These are phyloP conservation scores for Blastobotrys mokoenaii DNA, from an alignment of 805 yeast species.

Conservation along the genomic window DNA sequence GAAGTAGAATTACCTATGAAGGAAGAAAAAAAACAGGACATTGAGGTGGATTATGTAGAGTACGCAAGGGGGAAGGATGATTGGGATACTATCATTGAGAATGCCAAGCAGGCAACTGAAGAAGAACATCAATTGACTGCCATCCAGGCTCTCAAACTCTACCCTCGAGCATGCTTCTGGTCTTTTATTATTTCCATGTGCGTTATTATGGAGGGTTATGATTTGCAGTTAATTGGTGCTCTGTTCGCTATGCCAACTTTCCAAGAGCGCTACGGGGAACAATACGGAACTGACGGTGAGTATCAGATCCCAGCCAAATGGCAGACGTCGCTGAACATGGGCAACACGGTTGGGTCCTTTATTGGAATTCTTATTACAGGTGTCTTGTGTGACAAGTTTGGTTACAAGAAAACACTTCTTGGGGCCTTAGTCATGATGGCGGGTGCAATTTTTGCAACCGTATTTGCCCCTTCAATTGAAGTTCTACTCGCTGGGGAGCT, in stretches of 20 bases:
- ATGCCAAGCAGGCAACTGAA: neutral
- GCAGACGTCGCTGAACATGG: constrained; percentile 18
- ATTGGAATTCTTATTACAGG: constrained; percentile 41
- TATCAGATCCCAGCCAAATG: constrained; percentile 16
- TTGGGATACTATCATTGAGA: neutral
- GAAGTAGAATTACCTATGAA: neutral
- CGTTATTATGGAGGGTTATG: constrained; percentile 44
- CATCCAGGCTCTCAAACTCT: constrained; percentile 13
- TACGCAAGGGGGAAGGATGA: neutral
- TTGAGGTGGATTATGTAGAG: neutral
- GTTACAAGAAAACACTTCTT: constrained; percentile 37
- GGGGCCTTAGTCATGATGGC: constrained; percentile 27
- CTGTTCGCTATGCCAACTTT: constrained; percentile 41
- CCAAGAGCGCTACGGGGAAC: constrained; percentile 25
- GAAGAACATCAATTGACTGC: neutral
- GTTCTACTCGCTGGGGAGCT: constrained; percentile 32
- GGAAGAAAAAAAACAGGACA: too few species aligned
- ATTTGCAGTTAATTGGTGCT: constrained; percentile 35
- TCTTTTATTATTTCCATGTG: constrained; percentile 37
- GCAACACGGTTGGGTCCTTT: constrained; percentile 32
- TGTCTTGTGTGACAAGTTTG: constrained; percentile 35
- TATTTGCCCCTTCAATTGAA: constrained; percentile 33
- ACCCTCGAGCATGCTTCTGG: constrained; percentile 40
- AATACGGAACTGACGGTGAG: constrained; percentile 6
- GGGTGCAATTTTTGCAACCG: constrained; percentile 37